These are phyloP conservation scores for Ophiostoma triangulosporum DNA, from an alignment of 2,329 filamentous ascomycete genomes.

Conservation along the genomic window DNA sequence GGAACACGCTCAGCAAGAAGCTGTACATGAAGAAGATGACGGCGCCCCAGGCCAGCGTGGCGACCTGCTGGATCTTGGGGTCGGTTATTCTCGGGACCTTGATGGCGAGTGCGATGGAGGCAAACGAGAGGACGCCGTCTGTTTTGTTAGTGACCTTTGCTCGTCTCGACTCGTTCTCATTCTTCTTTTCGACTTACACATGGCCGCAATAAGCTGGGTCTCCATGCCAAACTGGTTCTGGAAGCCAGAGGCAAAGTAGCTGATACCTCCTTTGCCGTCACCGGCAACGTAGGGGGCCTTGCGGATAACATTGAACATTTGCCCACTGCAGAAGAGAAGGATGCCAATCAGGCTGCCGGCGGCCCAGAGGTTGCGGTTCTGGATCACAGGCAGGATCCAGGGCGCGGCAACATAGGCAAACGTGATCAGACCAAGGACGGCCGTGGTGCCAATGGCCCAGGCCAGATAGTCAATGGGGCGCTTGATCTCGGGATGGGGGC, in stretches of 20 bases:
- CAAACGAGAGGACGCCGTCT: conserved; percentile 67
- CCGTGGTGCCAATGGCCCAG: conserved; percentile 52
- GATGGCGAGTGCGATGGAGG: conserved; percentile 76
- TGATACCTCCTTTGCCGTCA: conserved; percentile 73
- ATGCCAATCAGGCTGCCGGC: conserved; percentile 78
- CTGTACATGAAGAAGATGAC: conserved; percentile 78
- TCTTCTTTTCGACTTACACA: conserved; percentile 48
- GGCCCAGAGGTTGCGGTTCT: conserved; percentile 90
- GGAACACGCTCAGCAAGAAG: conserved; percentile 86
- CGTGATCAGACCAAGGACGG: conserved; percentile 57
- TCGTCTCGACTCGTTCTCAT: no score
- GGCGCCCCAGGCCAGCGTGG: conserved; percentile 65
- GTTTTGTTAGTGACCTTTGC: background rate
- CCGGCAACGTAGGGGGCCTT: conserved; percentile 86
- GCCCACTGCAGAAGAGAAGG: conserved; percentile 84
- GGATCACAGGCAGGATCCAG: conserved; percentile 67
- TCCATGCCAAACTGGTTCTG: conserved; percentile 89
- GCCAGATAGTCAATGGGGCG: conserved; percentile 81
- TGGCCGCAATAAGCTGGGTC: conserved; percentile 84
- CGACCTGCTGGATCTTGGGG: conserved; percentile 62
- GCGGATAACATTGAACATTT: conserved; percentile 99
- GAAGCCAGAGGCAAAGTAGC: conserved; percentile 83
- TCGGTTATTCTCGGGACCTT: conserved; percentile 86
- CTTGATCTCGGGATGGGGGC: conserved; percentile 62
- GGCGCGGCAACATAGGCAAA: conserved; percentile 58